phyloP scores from a whole-genome alignment of 768 basidiomycete genomes.

The Suillus subluteus region DNA sequence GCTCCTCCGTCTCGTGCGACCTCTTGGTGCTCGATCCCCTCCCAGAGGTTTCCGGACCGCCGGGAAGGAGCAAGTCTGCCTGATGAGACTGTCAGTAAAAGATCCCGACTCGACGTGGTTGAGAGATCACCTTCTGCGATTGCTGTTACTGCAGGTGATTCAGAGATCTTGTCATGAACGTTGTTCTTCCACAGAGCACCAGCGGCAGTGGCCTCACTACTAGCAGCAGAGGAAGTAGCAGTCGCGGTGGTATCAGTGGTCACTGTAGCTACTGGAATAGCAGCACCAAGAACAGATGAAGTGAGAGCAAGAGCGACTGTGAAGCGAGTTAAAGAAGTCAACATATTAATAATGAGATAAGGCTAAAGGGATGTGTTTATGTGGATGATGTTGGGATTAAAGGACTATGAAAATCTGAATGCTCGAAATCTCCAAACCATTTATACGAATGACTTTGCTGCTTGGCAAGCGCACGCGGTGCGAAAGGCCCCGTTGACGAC shows the following conservation, averaged over 20 bases:
- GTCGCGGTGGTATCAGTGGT: not conserved
- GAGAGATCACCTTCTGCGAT: not conserved
- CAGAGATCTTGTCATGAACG: constrained; percentile 24
- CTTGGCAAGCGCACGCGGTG: not conserved
- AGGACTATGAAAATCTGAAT: not conserved
- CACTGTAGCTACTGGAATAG: constrained; percentile 11
- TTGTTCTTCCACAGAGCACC: constrained; percentile 24
- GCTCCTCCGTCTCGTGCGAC: not conserved
- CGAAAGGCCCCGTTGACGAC: constrained; percentile 1
- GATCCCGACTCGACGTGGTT: not conserved
- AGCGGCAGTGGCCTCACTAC: not conserved
- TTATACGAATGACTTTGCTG: not conserved
- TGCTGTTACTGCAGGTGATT: not conserved
- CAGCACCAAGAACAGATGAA: constrained; percentile 21
- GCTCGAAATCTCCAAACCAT: not conserved
- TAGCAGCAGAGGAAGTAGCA: not conserved
- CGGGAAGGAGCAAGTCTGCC: not conserved
- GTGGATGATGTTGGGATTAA: not conserved
- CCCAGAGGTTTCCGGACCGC: not conserved
- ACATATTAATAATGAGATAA: not conserved
- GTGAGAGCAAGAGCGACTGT: constrained; percentile 10
- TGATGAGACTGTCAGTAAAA: not conserved
- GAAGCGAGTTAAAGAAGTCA: not conserved
- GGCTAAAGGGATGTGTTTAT: not conserved
- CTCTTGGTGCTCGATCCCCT: not conserved